Evolutionary conservation across 495 filamentous ascomycete genomes (phyloP).

Genomic region (Cenococcum geophilum): DNA sequence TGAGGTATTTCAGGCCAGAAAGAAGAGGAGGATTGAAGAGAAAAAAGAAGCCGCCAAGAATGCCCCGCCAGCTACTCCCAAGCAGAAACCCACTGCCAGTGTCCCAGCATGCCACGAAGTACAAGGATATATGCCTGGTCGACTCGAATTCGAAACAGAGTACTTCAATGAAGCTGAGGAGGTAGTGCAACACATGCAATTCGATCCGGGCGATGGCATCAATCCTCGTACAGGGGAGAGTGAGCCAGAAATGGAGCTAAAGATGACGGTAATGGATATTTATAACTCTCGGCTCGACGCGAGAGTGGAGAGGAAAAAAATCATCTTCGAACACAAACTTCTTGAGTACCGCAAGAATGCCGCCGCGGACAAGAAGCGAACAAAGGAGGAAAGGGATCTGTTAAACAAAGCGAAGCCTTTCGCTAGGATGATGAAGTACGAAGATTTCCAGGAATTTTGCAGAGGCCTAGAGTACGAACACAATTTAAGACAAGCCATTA

Average conservation of each 20-base stretch:
- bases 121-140: slow-evolving; percentile 96
- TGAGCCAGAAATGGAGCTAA: slow-evolving; percentile 93
- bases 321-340: slow-evolving; percentile 90
- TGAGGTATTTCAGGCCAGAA: slow-evolving; percentile 87
- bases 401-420: slow-evolving; percentile 92
- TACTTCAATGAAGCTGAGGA: slow-evolving; percentile 98
- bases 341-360: slow-evolving; percentile 88
- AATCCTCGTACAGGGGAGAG: slow-evolving; percentile 73
- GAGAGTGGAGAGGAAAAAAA: slow-evolving; percentile 90
- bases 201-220: slow-evolving; percentile 89
- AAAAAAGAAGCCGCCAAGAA: slow-evolving; percentile 82
- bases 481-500: slow-evolving; percentile 81
- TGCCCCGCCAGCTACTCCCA: slow-evolving; percentile 75
- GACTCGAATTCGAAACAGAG: slow-evolving; percentile 95
- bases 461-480: slow-evolving; percentile 81
- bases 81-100: slow-evolving; percentile 90
- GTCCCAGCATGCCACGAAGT: slow-evolving; percentile 96
- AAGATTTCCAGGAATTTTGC: slow-evolving; percentile 81
- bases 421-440: slow-evolving; percentile 90
- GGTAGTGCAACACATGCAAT: slow-evolving; percentile 95
- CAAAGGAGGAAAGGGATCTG: slow-evolving; percentile 88
- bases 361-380: slow-evolving; percentile 84
- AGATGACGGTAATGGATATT: slow-evolving; percentile 97
- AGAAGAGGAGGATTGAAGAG: slow-evolving; percentile 92
- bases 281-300: slow-evolving; percentile 91